These are phyloP conservation scores for Colletotrichum orchidophilum DNA, from an alignment of 2,329 filamentous ascomycete species.

Conservation along the genomic window DNA sequence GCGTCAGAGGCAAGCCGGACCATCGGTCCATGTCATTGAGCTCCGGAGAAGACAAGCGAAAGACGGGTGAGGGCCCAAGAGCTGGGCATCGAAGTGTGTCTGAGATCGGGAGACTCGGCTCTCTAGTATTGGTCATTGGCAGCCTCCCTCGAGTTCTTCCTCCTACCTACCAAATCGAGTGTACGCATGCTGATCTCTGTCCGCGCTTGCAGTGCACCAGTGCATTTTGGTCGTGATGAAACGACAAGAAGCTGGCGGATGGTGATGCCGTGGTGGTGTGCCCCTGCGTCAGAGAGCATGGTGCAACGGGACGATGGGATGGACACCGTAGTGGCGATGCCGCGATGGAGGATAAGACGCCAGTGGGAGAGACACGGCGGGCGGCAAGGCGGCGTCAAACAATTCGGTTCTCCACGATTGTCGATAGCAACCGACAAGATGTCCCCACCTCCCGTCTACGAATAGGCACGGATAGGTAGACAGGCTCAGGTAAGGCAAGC, in stretches of 20 bases:
- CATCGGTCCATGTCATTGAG: background rate
- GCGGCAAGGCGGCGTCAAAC: too few relatives aligned
- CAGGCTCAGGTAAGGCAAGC: constrained; percentile 20
- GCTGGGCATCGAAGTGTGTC: background rate
- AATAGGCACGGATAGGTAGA: too few relatives aligned
- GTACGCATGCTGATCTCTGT: constrained; percentile 16
- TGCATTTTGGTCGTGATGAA: constrained; percentile 12
- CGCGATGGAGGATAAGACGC: background rate
- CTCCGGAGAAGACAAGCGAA: background rate
- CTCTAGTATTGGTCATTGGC: background rate
- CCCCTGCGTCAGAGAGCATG: constrained; percentile 22
- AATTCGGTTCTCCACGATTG: too few relatives aligned
- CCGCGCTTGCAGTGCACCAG: constrained; percentile 9
- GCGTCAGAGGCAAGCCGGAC: background rate
- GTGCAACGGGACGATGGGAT: background rate
- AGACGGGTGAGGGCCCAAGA: constrained; percentile 21
- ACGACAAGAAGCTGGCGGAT: constrained; percentile 3
- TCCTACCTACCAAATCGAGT: constrained; percentile 2
- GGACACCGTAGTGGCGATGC: background rate
- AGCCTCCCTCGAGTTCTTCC: constrained; percentile 1
- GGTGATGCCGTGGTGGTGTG: constrained; percentile 4
- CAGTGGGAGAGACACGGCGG: background rate
- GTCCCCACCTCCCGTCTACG: background rate
- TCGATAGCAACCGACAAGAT: background rate
- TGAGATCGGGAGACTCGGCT: constrained; percentile 2